phyloP scores from a whole-genome alignment of 2,329 filamentous ascomycete genomes.

The Albifimbria verrucaria region DNA sequence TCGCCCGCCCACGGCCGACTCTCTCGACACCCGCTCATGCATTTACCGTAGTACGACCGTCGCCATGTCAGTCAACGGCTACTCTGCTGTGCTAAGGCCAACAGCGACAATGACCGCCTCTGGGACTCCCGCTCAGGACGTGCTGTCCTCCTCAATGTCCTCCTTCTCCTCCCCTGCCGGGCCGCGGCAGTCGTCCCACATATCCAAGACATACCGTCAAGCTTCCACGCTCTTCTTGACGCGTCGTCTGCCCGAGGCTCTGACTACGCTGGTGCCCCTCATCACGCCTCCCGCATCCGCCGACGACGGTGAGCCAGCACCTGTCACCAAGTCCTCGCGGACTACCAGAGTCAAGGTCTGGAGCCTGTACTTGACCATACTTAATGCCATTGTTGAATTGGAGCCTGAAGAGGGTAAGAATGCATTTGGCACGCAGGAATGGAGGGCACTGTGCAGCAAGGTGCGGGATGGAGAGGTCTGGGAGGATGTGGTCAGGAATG shows the following conservation, averaged over 20 bases:
- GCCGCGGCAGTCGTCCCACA: constrained; percentile 63
- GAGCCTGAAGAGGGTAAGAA: constrained; percentile 87
- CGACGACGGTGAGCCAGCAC: constrained; percentile 57
- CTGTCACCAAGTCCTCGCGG: constrained; percentile 75
- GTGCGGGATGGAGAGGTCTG: constrained; percentile 89
- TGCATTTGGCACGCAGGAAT: constrained; percentile 80
- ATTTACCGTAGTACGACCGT: constrained; percentile 2
- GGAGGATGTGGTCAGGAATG: constrained; percentile 85
- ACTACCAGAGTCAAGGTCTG: constrained; percentile 91
- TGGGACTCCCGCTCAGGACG: constrained; percentile 46
- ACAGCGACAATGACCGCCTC: constrained; percentile 31
- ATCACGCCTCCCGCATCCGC: constrained; percentile 59
- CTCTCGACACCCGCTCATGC: constrained; percentile 2
- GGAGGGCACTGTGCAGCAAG: constrained; percentile 76
- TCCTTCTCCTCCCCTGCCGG: constrained; percentile 62
- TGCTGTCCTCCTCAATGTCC: constrained; percentile 64
- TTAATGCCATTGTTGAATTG: constrained; percentile 88
- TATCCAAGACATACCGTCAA: constrained; percentile 92
- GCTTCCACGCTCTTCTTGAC: constrained; percentile 93
- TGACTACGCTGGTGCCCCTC: constrained; percentile 80
- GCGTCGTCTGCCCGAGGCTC: constrained; percentile 83
- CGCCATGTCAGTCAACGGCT: constrained; percentile 42
- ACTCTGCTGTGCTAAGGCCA: constrained; percentile 42
- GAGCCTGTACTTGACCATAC: constrained; percentile 91
- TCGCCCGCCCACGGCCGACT: background rate